These are phyloP conservation scores for button mushroom (Agaricus bisporus) DNA, from an alignment of 768 basidiomycete species.

Conservation along the genomic window DNA sequence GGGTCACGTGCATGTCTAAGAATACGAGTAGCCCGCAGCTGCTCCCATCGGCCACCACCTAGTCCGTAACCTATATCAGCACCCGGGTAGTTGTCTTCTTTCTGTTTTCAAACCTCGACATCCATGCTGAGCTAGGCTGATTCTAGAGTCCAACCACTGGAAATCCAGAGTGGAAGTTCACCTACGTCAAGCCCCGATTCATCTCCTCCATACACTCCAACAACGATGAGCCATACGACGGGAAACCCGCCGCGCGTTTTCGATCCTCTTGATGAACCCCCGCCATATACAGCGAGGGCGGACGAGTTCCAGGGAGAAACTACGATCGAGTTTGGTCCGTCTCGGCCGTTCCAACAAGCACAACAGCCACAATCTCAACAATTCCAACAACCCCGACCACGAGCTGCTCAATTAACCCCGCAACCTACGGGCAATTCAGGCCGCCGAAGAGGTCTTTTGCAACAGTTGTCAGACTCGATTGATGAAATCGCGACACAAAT, in stretches of 20 bases:
- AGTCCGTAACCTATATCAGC: background rate
- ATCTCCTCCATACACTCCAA: background rate
- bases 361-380: constrained; percentile 11
- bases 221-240: background rate
- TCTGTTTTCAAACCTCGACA: background rate
- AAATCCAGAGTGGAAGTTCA: background rate
- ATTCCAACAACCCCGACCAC: constrained; percentile 5
- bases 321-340: constrained; percentile 57
- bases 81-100: background rate
- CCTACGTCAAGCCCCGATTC: background rate
- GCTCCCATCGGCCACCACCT: background rate
- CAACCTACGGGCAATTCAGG: background rate
- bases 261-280: constrained; percentile 49
- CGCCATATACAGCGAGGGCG: constrained; percentile 61
- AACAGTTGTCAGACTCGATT: background rate
- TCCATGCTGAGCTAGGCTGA: background rate
- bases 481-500: background rate
- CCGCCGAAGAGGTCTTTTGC: constrained; percentile 1
- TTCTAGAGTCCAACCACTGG: background rate
- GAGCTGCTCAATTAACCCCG: background rate
- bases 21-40: background rate
- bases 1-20: background rate
- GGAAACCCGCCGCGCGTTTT: background rate
- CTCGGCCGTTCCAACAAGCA: constrained; percentile 51
- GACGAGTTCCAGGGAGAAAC: constrained; percentile 51